These are phyloP conservation scores for Pythium aquatile DNA, from an alignment of 352 stramenopile species.

Conservation along the genomic window DNA sequence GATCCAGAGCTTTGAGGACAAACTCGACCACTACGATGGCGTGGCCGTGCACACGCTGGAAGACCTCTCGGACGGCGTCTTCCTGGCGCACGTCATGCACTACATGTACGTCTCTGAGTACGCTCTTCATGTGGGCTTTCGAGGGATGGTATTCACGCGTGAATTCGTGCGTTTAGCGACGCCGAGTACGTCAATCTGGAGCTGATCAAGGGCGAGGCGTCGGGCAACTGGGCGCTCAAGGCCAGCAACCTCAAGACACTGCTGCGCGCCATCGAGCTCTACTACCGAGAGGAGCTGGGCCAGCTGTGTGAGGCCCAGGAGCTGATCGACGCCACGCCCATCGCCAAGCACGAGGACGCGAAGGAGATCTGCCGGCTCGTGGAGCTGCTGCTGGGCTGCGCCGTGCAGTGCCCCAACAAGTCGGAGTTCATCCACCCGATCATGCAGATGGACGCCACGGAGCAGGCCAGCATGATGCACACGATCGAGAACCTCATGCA, in stretches of 20 bases:
- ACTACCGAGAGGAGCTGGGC: conserved; percentile 79
- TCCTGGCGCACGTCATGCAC: conserved; percentile 83
- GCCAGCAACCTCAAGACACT: conserved; percentile 82
- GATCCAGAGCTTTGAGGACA: conserved; percentile 75
- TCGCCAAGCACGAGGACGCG: conserved; percentile 70
- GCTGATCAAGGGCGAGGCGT: conserved; percentile 60
- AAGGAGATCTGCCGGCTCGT: conserved; percentile 69
- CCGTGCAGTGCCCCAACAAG: conserved; percentile 75
- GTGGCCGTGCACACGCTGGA: conserved; percentile 38
- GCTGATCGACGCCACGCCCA: conserved; percentile 60
- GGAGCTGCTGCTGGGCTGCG: conserved; percentile 73
- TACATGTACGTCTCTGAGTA: conserved; percentile 58
- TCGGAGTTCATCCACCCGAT: conserved; percentile 86
- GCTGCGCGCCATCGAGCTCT: conserved; percentile 70
- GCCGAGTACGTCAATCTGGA: conserved; percentile 77
- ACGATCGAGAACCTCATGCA: conserved; percentile 84
- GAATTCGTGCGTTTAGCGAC: conserved; percentile 38
- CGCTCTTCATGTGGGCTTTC: background rate
- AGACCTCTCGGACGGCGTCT: conserved; percentile 78
- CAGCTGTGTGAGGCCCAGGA: conserved; percentile 70
- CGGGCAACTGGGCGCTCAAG: conserved; percentile 71
- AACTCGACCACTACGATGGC: conserved; percentile 39
- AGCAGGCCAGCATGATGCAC: conserved; percentile 83
- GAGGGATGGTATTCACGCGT: background rate
- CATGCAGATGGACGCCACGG: conserved; percentile 74